Conservation (phyloP, 2,329 filamentous ascomycete species). For the Trichoderma asperellum region DNA sequence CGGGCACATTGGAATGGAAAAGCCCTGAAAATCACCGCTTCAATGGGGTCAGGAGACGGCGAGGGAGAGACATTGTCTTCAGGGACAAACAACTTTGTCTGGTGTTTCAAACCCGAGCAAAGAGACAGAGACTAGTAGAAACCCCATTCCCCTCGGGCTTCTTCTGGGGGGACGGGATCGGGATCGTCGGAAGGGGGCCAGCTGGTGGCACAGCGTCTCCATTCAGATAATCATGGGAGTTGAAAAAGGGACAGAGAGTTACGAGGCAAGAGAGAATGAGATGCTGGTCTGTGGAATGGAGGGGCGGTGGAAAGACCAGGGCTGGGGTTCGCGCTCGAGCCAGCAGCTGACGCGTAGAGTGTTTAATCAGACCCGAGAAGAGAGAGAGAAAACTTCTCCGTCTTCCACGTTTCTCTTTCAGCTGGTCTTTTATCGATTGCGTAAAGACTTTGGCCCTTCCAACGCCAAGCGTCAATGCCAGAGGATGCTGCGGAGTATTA, state of each 20-base stretch:
- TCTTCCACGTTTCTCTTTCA: not conserved
- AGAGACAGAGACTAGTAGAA: constrained; percentile 6
- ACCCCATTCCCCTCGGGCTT: constrained; percentile 12
- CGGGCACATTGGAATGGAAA: not conserved
- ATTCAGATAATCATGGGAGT: not conserved
- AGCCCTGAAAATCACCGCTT: not conserved
- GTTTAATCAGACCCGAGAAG: too few relatives aligned
- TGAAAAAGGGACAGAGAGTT: not conserved
- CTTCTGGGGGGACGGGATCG: not conserved
- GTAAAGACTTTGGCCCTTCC: not conserved
- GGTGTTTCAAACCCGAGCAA: not conserved
- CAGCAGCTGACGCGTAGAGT: constrained; percentile 1
- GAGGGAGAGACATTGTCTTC: not conserved
- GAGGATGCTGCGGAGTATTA: not conserved
- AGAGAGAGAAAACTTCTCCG: not conserved
- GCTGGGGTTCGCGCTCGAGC: not conserved
- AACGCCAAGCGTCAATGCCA: constrained; percentile 10
- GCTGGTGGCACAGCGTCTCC: not conserved
- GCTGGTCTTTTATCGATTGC: not conserved
- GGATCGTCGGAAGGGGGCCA: constrained; percentile 13
- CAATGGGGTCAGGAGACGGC: not conserved
- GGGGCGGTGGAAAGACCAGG: not conserved
- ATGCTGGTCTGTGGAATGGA: constrained; percentile 10
- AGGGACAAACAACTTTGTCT: not conserved
- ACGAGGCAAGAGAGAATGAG: not conserved